phyloP scores from a whole-genome alignment of 768 basidiomycete genomes.

The Leucosporidium yakuticum region DNA sequence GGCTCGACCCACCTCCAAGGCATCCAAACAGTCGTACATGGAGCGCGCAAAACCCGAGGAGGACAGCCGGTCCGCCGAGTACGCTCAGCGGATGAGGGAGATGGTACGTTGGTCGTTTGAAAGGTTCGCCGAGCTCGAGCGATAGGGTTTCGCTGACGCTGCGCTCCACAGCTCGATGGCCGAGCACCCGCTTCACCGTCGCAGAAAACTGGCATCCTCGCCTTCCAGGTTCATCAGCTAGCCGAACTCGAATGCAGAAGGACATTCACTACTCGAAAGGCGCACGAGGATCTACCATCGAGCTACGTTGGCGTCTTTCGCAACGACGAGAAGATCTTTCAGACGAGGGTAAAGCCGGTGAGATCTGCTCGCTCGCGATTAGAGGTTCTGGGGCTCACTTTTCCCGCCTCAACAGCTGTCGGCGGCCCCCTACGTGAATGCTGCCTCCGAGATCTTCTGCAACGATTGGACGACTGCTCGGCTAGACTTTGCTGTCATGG shows the following conservation, averaged over 20 bases:
- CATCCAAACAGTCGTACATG: no score
- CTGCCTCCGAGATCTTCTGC: slow-evolving; percentile 17
- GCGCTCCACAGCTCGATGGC: slow-evolving; percentile 1
- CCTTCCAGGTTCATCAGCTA: slow-evolving; percentile 28
- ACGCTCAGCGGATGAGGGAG: slow-evolving; percentile 15
- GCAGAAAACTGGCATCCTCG: slow-evolving; percentile 25
- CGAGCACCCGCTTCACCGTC: slow-evolving; percentile 1
- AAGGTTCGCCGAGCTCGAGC: not conserved
- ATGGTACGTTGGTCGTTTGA: slow-evolving; percentile 5
- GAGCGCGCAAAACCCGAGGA: not conserved
- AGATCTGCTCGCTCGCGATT: not conserved
- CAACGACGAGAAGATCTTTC: slow-evolving; percentile 21
- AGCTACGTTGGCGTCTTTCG: slow-evolving; percentile 12
- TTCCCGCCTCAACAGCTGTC: not conserved
- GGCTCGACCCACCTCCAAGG: no score
- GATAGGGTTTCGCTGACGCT: not conserved
- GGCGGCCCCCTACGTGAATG: slow-evolving; percentile 25
- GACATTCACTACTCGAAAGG: not conserved
- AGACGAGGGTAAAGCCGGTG: slow-evolving; percentile 24
- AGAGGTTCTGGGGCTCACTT: not conserved
- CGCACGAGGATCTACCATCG: not conserved
- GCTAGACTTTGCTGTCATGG: slow-evolving; percentile 23
- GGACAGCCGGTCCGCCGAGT: not conserved
- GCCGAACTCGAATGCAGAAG: slow-evolving; percentile 11
- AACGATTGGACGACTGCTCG: slow-evolving; percentile 16